Evolutionary conservation across 2,329 filamentous ascomycete species (phyloP), one percentile per base, ranked within the genome.

Genomic region (Fusarium domesticum): DNA sequence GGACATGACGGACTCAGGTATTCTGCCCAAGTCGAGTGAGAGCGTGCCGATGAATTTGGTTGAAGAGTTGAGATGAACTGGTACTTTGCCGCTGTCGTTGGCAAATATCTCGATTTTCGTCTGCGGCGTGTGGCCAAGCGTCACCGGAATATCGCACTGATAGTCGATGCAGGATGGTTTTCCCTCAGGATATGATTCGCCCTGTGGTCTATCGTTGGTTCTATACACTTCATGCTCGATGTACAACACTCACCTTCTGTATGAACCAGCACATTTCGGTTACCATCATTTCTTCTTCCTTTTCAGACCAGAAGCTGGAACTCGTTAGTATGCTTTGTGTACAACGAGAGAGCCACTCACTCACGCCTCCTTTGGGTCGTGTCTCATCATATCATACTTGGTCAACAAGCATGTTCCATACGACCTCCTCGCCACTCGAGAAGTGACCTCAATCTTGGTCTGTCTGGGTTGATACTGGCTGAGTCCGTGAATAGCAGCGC

Each of bases 401-500:
- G 65, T 49, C 32, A 68, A 47, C 42, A 69, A 49, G 32, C 64
- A 67, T 12, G 65, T 67, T 17, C 66, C 66, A 39, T 67, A 69
- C 6, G 66, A 69, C 37, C 60, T 56, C 37, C 66, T 62, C 14
- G 66, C 66, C 25, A 69, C 58, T 35, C 66, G 62, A 31, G 66
- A 69, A 16, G 62, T 57, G 32, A 69, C 57, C 18, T 58, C 57
- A 1, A 68, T 55, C 10, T 60, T 56, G 3, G 56, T 56, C 47
- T 61, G 35, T 6, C 45, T 45, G 3, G 64, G 61, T 25, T 60
- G 53, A 32, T 64, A 63, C 15, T 58, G 62, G 14, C 60, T 56
- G 10, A 69, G 58, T 3, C 66, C 66, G 38, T 69, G 64, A 17
- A 76, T 72, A 5, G 73, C 71, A 12, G 76, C 76, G 6, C 76